These are phyloP conservation scores for Xylogone sp. DNA, from an alignment of 2,329 filamentous ascomycete genomes.

Conservation along the genomic window DNA sequence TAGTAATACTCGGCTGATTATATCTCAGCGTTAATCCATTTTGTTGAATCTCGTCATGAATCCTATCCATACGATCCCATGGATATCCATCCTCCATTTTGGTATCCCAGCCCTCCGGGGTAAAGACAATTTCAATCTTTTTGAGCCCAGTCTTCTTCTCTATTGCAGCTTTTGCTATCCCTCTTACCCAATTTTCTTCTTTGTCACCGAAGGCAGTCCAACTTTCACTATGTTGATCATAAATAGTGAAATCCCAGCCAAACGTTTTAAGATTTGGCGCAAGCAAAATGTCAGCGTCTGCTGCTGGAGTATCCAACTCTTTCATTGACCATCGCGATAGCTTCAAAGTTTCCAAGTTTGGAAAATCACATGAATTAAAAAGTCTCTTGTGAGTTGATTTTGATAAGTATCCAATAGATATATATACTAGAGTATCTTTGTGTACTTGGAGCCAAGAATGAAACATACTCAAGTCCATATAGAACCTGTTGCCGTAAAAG, in stretches of 20 bases:
- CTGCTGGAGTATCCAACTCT: constrained; percentile 1
- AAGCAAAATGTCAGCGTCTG: background rate
- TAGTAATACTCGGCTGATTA: too few species aligned
- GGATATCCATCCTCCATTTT: too few species aligned
- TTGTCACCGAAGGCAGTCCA: constrained; percentile 1
- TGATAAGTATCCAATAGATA: constrained; percentile 1
- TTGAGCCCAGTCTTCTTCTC: background rate
- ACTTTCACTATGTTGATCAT: constrained; percentile 5
- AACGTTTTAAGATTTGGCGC: constrained; percentile 4
- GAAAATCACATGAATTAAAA: constrained; percentile 1
- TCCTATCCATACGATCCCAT: too few species aligned
- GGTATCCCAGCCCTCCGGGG: background rate
- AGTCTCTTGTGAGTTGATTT: too few species aligned
- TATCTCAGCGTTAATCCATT: too few species aligned
- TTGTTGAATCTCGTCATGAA: too few species aligned
- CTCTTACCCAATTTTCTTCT: constrained; percentile 5
- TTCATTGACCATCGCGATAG: background rate
- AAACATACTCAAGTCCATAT: background rate
- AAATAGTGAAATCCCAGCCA: constrained; percentile 6
- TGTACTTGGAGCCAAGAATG: constrained; percentile 1
- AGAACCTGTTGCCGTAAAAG: background rate
- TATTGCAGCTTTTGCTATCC: constrained; percentile 3
- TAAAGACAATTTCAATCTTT: constrained; percentile 7
- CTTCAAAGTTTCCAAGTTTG: constrained; percentile 1
- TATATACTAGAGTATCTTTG: background rate